These are phyloP conservation scores for Chrysosporium queenslandicum DNA, from an alignment of 2,329 filamentous ascomycete species.

Conservation along the genomic window DNA sequence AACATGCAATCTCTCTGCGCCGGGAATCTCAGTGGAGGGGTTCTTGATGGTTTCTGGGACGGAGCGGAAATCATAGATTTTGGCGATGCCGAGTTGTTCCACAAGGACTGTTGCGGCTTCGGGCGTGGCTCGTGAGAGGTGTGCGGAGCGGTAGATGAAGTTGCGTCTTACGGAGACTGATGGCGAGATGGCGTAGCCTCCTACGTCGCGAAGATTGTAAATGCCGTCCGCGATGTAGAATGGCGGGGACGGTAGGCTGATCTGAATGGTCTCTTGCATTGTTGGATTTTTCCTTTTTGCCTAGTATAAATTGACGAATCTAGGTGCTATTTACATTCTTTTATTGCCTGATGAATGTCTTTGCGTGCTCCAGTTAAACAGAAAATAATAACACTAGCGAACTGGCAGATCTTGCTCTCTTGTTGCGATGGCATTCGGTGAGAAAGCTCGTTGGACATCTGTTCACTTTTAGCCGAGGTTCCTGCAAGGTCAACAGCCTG, in stretches of 20 bases:
- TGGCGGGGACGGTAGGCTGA: slow-evolving; percentile 16
- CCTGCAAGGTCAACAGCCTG: too few relatives aligned
- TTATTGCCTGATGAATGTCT: not conserved
- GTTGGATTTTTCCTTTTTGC: not conserved
- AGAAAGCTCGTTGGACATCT: too few relatives aligned
- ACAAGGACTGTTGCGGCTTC: slow-evolving; percentile 45
- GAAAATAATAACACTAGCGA: too few relatives aligned
- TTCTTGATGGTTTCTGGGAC: slow-evolving; percentile 34
- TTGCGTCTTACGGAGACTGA: slow-evolving; percentile 40
- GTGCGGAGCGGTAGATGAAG: slow-evolving; percentile 58
- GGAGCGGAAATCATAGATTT: slow-evolving; percentile 60
- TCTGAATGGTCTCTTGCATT: not conserved
- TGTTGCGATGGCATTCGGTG: too few relatives aligned
- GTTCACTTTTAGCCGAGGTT: too few relatives aligned
- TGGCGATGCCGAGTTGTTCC: slow-evolving; percentile 47
- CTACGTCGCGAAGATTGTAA: slow-evolving; percentile 59
- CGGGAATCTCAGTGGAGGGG: slow-evolving; percentile 41
- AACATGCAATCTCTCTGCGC: slow-evolving; percentile 47
- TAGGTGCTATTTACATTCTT: not conserved
- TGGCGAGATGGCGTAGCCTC: slow-evolving; percentile 44
- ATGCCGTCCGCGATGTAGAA: slow-evolving; percentile 43
- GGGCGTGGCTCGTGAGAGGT: slow-evolving; percentile 50
- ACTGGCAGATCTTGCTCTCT: too few relatives aligned
- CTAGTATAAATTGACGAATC: not conserved
- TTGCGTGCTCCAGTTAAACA: too few relatives aligned